Base-by-base conservation (phyloP, 1,139 yeast species). In the Maudiozyma humilis region DNA sequence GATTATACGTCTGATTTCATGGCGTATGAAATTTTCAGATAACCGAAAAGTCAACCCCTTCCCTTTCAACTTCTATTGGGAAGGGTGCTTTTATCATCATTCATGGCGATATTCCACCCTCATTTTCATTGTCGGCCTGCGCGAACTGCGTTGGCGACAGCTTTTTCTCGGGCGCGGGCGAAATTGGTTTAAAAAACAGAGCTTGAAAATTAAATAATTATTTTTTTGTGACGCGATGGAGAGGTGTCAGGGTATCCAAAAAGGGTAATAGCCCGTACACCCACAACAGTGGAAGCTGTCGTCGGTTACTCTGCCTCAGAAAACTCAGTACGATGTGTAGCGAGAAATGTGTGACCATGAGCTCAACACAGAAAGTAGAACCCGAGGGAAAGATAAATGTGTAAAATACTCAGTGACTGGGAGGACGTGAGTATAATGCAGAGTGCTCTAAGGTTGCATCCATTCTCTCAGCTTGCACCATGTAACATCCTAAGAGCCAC, bases 181-280 rank as follows among this genome's bases (percentile, higher is more conserved):
- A n/a, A n/a, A n/a, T n/a, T n/a, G n/a, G n/a, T n/a, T n/a, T n/a
- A n/a, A n/a, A n/a, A n/a, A n/a, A n/a, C n/a, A n/a, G n/a, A n/a
- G n/a, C n/a, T n/a, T n/a, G n/a, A 23, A 23, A 23, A 23, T 10
- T 23, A 23, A 6, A 6, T 23, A 23, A 23, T 18, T 18, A 34
- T 12, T 5, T 10, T 19, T 3, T 12, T 8, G 8, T 1, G 10
- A 7, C 13, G n/a, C 27, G 23, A 30, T 37, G 17, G 17, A 16
- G 40, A 14, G 29, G 40, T 34, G 40, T 30, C 40, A 38, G 29
- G 12, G 17, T 30, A 19, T 38, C 32, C 40, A 23, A 38, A 38
- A 38, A 19, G 16, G 35, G 40, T 16, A 6, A 36, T 36, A 18
- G 14, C 20, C 33, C 35, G 29, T 17, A 35, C 38, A 35, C 27